phyloP scores from a whole-genome alignment of 495 filamentous ascomycete species.

The Extremus antarcticus region DNA sequence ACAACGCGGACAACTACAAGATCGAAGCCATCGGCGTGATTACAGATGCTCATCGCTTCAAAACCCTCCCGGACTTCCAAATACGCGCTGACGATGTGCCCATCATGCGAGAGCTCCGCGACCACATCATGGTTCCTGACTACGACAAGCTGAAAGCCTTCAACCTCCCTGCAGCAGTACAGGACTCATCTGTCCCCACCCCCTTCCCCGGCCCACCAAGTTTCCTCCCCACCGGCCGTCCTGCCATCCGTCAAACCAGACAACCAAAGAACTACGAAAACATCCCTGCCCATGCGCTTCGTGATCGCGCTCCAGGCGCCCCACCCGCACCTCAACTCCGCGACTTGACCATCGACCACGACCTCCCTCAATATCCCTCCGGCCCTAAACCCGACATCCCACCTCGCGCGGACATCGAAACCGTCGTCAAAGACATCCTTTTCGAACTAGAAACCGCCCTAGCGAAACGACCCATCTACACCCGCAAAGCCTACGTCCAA shows the following conservation, averaged over 20 bases:
- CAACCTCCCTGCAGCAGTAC: constrained; percentile 39
- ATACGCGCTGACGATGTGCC: constrained; percentile 49
- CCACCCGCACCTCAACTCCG: background rate
- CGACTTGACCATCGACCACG: background rate
- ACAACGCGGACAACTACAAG: constrained; percentile 58
- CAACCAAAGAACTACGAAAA: background rate
- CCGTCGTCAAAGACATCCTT: background rate
- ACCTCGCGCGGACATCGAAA: background rate
- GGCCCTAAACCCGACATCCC: background rate
- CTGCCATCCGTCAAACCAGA: background rate
- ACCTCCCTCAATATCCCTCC: background rate
- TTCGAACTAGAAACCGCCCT: constrained; percentile 52
- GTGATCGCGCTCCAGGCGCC: no score
- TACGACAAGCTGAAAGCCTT: constrained; percentile 65
- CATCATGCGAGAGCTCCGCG: constrained; percentile 55
- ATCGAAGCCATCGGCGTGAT: constrained; percentile 64
- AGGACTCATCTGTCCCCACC: constrained; percentile 37
- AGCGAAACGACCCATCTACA: constrained; percentile 71
- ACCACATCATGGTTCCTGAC: constrained; percentile 53
- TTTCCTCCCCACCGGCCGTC: constrained; percentile 31
- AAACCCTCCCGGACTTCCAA: constrained; percentile 65
- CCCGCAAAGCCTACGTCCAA: constrained; percentile 67
- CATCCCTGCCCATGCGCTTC: no score
- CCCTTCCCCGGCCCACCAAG: constrained; percentile 72
- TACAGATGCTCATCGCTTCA: constrained; percentile 73